phyloP scores from a whole-genome alignment of 2,329 filamentous ascomycete species.

The Exophiala aquamarina region DNA sequence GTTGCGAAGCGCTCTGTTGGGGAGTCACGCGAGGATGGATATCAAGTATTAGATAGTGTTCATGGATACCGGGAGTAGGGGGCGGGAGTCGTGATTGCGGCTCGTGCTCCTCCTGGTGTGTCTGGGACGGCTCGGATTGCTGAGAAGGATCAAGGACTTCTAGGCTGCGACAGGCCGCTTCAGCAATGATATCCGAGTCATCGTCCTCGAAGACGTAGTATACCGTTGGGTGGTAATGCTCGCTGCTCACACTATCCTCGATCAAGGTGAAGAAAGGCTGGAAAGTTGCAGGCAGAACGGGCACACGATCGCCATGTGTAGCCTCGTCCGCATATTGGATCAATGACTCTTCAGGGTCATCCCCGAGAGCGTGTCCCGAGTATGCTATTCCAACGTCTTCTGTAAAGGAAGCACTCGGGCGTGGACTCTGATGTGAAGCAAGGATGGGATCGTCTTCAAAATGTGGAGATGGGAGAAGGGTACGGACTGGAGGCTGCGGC shows the following conservation, averaged over 20 bases:
- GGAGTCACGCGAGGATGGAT: slow-evolving; percentile 40
- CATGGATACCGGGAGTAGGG: slow-evolving; percentile 46
- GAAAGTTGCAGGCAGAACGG: slow-evolving; percentile 56
- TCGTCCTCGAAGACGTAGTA: slow-evolving; percentile 95
- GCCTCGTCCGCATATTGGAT: slow-evolving; percentile 16
- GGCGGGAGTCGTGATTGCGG: slow-evolving; percentile 44
- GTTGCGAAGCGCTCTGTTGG: slow-evolving; percentile 27
- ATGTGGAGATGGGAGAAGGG: slow-evolving; percentile 24
- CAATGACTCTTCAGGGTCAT: background rate
- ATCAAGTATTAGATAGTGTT: slow-evolving; percentile 60
- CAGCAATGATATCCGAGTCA: slow-evolving; percentile 73
- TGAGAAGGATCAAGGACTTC: slow-evolving; percentile 34
- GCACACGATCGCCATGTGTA: slow-evolving; percentile 18
- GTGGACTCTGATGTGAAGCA: slow-evolving; percentile 9
- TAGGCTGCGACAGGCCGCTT: slow-evolving; percentile 59
- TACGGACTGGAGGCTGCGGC: slow-evolving; percentile 12
- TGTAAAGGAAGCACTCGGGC: slow-evolving; percentile 11
- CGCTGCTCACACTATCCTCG: slow-evolving; percentile 69
- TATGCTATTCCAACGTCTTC: slow-evolving; percentile 4
- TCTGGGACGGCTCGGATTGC: background rate
- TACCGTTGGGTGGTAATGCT: slow-evolving; percentile 79
- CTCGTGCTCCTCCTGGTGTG: slow-evolving; percentile 10
- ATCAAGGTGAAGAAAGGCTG: slow-evolving; percentile 83
- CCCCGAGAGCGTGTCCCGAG: slow-evolving; percentile 20
- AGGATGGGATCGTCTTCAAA: slow-evolving; percentile 25